Conservation (phyloP, 768 basidiomycete genomes). For the Panellus pusillus region DNA sequence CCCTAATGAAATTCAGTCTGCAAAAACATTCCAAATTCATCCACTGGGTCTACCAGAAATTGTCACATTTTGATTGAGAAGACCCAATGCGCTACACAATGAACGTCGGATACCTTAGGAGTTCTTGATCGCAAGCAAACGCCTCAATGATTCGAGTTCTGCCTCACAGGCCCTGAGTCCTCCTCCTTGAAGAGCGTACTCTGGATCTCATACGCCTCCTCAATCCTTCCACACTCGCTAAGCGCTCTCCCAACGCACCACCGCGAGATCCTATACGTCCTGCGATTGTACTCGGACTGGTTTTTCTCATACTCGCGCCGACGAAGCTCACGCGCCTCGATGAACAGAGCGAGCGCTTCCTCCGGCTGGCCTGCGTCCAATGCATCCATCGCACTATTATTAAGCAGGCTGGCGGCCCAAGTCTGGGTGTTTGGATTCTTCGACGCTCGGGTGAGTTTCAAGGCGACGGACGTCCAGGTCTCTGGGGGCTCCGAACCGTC, state of each 20-base stretch:
- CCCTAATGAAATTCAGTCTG: too few relatives aligned
- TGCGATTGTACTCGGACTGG: conserved; percentile 1
- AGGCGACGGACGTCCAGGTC: conserved; percentile 10
- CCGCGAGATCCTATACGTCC: conserved; percentile 8
- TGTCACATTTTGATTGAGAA: too few relatives aligned
- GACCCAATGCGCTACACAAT: too few relatives aligned
- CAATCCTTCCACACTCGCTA: conserved; percentile 10
- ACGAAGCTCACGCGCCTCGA: conserved; percentile 11
- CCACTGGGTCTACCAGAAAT: too few relatives aligned
- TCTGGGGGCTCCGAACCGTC: neutral
- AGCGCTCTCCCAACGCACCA: conserved; percentile 13
- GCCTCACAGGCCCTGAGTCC: conserved; percentile 9
- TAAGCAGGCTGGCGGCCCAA: conserved; percentile 14
- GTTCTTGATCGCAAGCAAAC: conserved; percentile 7
- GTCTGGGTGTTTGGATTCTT: conserved; percentile 8
- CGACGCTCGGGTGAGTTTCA: conserved; percentile 3
- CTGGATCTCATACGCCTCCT: conserved; percentile 16
- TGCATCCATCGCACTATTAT: conserved; percentile 16
- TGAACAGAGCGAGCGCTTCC: conserved; percentile 10
- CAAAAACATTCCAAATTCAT: too few relatives aligned
- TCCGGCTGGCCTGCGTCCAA: conserved; percentile 5
- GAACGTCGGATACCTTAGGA: too few relatives aligned
- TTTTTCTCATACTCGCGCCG: conserved; percentile 7
- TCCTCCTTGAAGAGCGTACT: conserved; percentile 3
- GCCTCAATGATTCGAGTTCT: conserved; percentile 8